phyloP scores from a whole-genome alignment of 495 filamentous ascomycete genomes.

The Hypoxylon fragiforme region DNA sequence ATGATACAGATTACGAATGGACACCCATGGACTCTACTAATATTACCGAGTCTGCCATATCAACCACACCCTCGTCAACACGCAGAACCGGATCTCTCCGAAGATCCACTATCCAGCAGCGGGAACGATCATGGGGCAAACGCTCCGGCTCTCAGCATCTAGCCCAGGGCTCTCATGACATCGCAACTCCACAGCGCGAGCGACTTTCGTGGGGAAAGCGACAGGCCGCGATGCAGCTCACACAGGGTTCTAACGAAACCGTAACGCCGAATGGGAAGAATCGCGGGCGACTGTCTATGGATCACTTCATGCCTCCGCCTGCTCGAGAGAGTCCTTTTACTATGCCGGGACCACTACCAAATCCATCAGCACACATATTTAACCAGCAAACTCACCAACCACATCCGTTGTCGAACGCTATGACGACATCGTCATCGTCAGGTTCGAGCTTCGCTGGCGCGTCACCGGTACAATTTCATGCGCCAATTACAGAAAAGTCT shows the following conservation, averaged over 20 bases:
- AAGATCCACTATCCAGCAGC: slow-evolving; percentile 85
- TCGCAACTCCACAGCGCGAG: slow-evolving; percentile 47
- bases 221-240: slow-evolving; percentile 49
- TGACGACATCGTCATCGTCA: slow-evolving; percentile 78
- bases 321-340: slow-evolving; percentile 67
- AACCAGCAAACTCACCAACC: slow-evolving; percentile 57
- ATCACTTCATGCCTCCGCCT: slow-evolving; percentile 66
- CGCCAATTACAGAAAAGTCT: slow-evolving; percentile 55
- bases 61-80: slow-evolving; percentile 42
- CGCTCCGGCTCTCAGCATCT: slow-evolving; percentile 52
- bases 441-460: slow-evolving; percentile 75
- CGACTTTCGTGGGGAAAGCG: slow-evolving; percentile 54
- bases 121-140: slow-evolving; percentile 66
- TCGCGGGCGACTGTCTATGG: slow-evolving; percentile 74
- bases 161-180: slow-evolving; percentile 49
- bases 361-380: slow-evolving; percentile 56
- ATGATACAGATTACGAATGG: slow-evolving; percentile 53
- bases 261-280: slow-evolving; percentile 53
- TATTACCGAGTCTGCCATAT: slow-evolving; percentile 37
- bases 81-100: slow-evolving; percentile 71
- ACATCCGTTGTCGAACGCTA: slow-evolving; percentile 82
- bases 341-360: slow-evolving; percentile 54
- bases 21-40: slow-evolving; percentile 32
- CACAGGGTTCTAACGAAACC: slow-evolving; percentile 50
- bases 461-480: slow-evolving; percentile 68